Base-by-base conservation (phyloP, 352 stramenopile species). In the Phytophthora colocasiae region DNA sequence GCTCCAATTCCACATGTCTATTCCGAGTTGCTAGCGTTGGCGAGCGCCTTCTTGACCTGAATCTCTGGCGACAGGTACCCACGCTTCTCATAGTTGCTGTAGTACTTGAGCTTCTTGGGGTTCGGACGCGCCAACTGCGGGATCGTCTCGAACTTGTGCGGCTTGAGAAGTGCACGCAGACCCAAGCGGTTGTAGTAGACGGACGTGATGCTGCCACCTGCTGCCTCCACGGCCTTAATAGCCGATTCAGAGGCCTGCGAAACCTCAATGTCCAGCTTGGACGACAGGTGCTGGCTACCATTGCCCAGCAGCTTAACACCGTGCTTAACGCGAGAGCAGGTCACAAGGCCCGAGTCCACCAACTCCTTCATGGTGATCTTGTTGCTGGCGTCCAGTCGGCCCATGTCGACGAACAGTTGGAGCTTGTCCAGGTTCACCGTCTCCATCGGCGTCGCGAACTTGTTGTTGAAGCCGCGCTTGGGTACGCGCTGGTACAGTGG, bases 391-490 rank as follows among this genome's bases (percentile, higher is more conserved):
- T 97, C 87, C 11, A 99, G 72, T 34, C 97, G 91, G 29, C 97
- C 96, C 93, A 98, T 99, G 74, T 98, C 97, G 53, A 99, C 87
- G 71, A 97, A 99, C 66, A 98, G 84, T 80, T 99, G 93, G 44
- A 99, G 67, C 36, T 90, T 95, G 57, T 95, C 91, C 12, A 99
- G 41, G 84, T 98, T 99, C 14, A 99, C 45, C 0, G 80, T 78
- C 63, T 98, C 84, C 83, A 99, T 97, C 8, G 92, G 87, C 54
- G 85, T 97, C 63, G 81, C 87, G 64, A 91, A 95, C 73, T 90
- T 92, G 69, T 96, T 96, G 78, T 99, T 99, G 80, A 99, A 99
- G 56, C 97, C 98, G 39, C 96, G 92, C 86, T 99, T 99, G 32
- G 98, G 98, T 40, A 99, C 69, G 43, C 92, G 87, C 73, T 98